Evolutionary conservation across 768 basidiomycete genomes (phyloP).

Genomic region (Holtermanniella nyarrowii): DNA sequence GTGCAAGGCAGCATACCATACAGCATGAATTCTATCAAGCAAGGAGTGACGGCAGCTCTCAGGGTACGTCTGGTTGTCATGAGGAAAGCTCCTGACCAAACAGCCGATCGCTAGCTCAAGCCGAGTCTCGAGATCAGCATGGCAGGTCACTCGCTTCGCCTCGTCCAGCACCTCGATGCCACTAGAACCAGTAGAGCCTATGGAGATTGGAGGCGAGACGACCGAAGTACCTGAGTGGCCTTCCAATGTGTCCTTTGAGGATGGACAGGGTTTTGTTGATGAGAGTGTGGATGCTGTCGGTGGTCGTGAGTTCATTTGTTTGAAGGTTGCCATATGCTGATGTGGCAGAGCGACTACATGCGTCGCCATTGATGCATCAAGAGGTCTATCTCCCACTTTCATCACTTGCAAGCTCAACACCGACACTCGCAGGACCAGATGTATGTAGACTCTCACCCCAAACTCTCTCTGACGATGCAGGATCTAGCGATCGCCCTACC

Average conservation of each 20-base stretch:
- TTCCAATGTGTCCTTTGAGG: not conserved
- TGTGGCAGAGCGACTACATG: not conserved
- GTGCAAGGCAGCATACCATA: too few species aligned
- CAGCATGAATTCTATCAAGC: not conserved
- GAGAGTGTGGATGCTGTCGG: not conserved
- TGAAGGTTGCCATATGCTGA: not conserved
- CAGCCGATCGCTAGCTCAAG: not conserved
- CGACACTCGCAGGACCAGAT: slow-evolving; percentile 19
- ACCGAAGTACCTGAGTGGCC: not conserved
- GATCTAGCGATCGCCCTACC: slow-evolving; percentile 40
- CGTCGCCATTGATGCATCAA: not conserved
- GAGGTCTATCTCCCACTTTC: slow-evolving; percentile 30
- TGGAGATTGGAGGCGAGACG: not conserved
- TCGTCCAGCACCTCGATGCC: not conserved
- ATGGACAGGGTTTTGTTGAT: not conserved
- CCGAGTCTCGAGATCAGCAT: not conserved
- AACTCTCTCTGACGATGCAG: slow-evolving; percentile 5
- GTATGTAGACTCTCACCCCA: slow-evolving; percentile 13
- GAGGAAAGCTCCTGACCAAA: not conserved
- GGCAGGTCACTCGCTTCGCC: not conserved
- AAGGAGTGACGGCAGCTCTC: not conserved
- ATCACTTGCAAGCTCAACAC: slow-evolving; percentile 27
- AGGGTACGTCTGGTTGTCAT: not conserved
- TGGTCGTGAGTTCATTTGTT: not conserved
- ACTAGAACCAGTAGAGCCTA: not conserved